Conservation (phyloP, 2,329 filamentous ascomycete species). For the Pseudocercospora fijiensis region DNA sequence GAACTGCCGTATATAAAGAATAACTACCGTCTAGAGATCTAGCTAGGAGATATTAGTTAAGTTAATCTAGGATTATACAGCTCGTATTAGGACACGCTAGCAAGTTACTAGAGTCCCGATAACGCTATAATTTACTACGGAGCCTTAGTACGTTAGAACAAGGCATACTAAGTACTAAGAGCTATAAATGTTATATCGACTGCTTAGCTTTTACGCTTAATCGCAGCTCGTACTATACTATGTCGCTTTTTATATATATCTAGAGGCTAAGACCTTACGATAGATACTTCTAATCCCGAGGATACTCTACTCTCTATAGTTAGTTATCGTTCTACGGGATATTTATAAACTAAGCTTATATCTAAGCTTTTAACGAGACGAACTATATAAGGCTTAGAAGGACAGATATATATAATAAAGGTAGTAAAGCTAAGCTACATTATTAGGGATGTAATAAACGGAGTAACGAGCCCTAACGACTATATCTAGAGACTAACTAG, state of each 20-base stretch:
- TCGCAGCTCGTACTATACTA: neutral
- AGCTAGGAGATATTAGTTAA: neutral
- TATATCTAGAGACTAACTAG: neutral
- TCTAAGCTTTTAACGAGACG: neutral
- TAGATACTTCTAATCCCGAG: neutral
- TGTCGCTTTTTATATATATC: neutral
- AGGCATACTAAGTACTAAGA: neutral
- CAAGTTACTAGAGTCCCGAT: neutral
- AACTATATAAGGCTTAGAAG: neutral
- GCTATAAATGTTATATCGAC: neutral
- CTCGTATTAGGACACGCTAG: neutral
- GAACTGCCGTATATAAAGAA: neutral
- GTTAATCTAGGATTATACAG: neutral
- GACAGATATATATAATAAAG: neutral
- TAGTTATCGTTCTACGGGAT: neutral
- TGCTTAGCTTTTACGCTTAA: neutral
- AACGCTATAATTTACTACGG: neutral
- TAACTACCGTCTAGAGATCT: neutral
- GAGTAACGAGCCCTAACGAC: neutral
- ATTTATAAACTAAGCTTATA: neutral
- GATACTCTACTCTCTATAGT: neutral
- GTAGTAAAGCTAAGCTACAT: neutral
- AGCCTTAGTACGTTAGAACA: neutral
- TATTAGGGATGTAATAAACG: neutral
- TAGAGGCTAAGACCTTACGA: neutral